These are phyloP conservation scores for Rhodotorula diobovata DNA, from an alignment of 768 basidiomycete species.

Conservation along the genomic window DNA sequence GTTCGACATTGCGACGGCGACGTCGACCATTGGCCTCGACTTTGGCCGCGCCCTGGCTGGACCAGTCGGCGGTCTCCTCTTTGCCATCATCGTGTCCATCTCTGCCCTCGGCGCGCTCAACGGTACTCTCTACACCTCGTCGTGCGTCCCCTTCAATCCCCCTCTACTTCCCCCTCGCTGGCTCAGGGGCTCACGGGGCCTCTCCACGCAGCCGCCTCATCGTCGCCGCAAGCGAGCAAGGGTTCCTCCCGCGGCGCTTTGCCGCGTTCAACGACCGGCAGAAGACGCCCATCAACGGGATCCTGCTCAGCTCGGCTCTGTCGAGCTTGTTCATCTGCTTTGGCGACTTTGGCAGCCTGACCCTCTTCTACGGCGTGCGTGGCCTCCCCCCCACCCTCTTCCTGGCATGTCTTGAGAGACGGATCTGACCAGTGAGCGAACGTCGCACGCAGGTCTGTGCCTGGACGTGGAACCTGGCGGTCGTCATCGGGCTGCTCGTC, in stretches of 20 bases:
- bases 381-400: conserved; percentile 57
- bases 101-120: conserved; percentile 95
- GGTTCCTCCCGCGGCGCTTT: conserved; percentile 75
- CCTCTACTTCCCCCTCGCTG: no score
- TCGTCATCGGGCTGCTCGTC: conserved; percentile 77
- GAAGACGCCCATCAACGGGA: conserved; percentile 82
- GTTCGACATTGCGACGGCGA: conserved; percentile 44
- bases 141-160: conserved; percentile 53
- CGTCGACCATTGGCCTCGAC: conserved; percentile 51
- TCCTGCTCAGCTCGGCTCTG: conserved; percentile 68
- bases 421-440: no score
- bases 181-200: no score
- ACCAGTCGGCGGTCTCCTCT: conserved; percentile 74
- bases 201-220: conserved; percentile 66
- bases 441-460: conserved; percentile 14
- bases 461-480: conserved; percentile 50
- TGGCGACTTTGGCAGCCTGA: conserved; percentile 43
- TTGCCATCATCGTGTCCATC: conserved; percentile 85
- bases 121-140: conserved; percentile 34
- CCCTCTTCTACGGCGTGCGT: conserved; percentile 77
- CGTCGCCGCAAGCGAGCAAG: conserved; percentile 80
- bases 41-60: conserved; percentile 85
- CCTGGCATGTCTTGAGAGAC: no score
- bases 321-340: conserved; percentile 49
- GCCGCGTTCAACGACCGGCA: conserved; percentile 67